These are phyloP conservation scores for Davidsoniella virescens DNA, from an alignment of 2,329 filamentous ascomycete species.

Conservation along the genomic window DNA sequence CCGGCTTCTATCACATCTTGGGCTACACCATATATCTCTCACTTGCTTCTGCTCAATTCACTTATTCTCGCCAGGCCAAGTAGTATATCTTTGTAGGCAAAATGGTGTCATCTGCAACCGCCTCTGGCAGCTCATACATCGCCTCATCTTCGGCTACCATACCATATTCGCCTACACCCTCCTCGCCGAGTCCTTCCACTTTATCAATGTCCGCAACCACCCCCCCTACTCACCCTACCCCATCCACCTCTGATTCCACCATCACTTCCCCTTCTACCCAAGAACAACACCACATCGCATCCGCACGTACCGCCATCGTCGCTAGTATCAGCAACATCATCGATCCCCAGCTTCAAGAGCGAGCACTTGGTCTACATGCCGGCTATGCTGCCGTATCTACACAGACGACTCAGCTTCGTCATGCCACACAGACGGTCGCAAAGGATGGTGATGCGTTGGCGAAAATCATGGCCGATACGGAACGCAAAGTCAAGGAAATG, in stretches of 20 bases:
- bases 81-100: neutral
- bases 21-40: neutral
- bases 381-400: constrained; percentile 48
- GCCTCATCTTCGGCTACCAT: neutral
- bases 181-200: constrained; percentile 1
- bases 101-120: neutral
- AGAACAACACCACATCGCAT: constrained; percentile 31
- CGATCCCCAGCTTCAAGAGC: constrained; percentile 49
- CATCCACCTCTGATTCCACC: neutral
- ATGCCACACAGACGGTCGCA: constrained; percentile 41
- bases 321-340: constrained; percentile 53
- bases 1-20: constrained; percentile 8
- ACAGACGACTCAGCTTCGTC: constrained; percentile 41
- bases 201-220: neutral
- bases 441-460: constrained; percentile 50
- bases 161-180: neutral
- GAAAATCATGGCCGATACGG: constrained; percentile 45
- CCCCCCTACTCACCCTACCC: neutral
- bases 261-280: constrained; percentile 18
- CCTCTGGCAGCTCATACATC: neutral
- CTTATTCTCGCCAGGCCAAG: neutral
- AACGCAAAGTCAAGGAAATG: constrained; percentile 55
- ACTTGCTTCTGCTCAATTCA: neutral
- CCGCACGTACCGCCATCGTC: constrained; percentile 42
- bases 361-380: constrained; percentile 51